Base-by-base conservation (phyloP, 768 basidiomycete genomes). In the Leccinellum luteum region DNA sequence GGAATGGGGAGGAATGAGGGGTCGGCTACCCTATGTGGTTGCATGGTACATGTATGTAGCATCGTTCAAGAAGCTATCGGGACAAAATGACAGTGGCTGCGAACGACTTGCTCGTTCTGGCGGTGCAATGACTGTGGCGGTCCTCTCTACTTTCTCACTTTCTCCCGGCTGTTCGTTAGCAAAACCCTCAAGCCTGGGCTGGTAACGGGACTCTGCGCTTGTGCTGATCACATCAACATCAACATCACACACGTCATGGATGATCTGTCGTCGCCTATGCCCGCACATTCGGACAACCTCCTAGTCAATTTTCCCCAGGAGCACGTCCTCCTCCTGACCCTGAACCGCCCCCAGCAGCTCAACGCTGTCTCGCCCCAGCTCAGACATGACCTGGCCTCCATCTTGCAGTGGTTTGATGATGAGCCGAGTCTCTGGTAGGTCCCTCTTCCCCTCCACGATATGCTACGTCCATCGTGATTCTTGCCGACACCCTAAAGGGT, bases 281-380 rank as follows among this genome's bases (percentile, higher is more conserved):
- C 76, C 14, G 30, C 62, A 14, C 74, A 74, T 59, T 76, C 77
- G 1, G 62, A 74, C 8, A 65, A 74, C 30, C 69, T 80, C 65
- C 65, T 71, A 25, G 65, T 78, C 45, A 66, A 73, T 0, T 78
- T 80, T 48, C 84, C 84, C 1, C 60, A 64, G 38, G 75, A 79
- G 7, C 85, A 86, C 65, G 77, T 82, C 6, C 69, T 85, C 31
- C 74, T 82, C 15, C 61, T 89, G 28, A 78, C 80, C 13, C 67
- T 87, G 59, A 93, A 93, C 72, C 79, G 90, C 7, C 90, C 90
- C 0, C 76, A 78, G 53, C 69, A 79, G 6, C 80, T 90, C 67
- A 93, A 94, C 65, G 89, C 92, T 1, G 81, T 94, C 78, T 83
- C 84, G 0, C 80, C 82, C 7, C 74, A 70, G 6, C 84, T 92